Evolutionary conservation across 177 flowering plant genomes (phyloP), one percentile per base, ranked within the genome.

Genomic region (Vitis hybrid): DNA sequence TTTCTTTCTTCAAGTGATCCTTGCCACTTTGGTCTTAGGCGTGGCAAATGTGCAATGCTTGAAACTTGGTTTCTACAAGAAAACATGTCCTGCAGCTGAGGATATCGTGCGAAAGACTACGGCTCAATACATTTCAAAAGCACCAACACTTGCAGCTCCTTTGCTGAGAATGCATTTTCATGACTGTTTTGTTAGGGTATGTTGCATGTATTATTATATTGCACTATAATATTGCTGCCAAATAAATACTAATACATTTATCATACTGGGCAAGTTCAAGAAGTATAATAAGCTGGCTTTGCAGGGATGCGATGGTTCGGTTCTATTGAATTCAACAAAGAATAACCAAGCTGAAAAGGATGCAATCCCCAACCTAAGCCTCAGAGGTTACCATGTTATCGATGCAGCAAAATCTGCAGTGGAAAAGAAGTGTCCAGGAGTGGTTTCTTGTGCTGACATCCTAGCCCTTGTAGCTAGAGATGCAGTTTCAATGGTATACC

Each of bases 301-400:
- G 2, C 73, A 84, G 88, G 89, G 88, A 16, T 86, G 88, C 64
- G 88, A 86, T 75, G 89, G 76, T 52, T 82, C 89, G 0, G 76
- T 86, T n/a, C 78, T 84, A 1, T 49, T 86, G 58, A 78, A 82
- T 54, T 64, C 56, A 11, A 77, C 85, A 1, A 56, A 69, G 12
- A 73, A 59, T 40, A 72, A 76, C 32, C 74, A 73, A 51, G 75
- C 84, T 0, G 89, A 86, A 40, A 83, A 79, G 58, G 67, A 56
- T 13, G 79, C 84, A 9, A 3, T 59, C 15, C 83, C 86, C 6
- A 84, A 84, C 69, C 60, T 16, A 32, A 69, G 71, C 14, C 59
- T 82, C 1, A 59, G 84, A 60, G 86, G 86, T 0, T 86, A 70
- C 59, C 69, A 55, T 52, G 78, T 82, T 67, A 75, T 82, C 35